Percentiles rank a stretch among this genome's conserved stretches.
Evolutionary conservation across 2,329 filamentous ascomycete species (phyloP).

Genomic region (Waltergamsia citrina): DNA sequence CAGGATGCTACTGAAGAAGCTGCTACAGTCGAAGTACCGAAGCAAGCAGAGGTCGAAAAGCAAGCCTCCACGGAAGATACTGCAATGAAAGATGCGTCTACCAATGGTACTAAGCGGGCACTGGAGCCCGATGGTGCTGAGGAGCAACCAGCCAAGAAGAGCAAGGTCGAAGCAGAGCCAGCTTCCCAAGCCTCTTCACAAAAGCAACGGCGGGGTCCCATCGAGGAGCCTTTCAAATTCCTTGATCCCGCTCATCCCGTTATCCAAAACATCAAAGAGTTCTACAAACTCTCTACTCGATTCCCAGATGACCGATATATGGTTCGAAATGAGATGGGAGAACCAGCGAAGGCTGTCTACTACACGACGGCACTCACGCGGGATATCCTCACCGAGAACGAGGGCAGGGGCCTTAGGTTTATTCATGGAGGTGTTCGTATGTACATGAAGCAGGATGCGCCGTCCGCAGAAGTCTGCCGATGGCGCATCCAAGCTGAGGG

Average conservation of each 20-base stretch:
- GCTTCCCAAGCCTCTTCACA: slow-evolving; percentile 1
- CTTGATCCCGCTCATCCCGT: slow-evolving; percentile 65
- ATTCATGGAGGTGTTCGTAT: slow-evolving; percentile 96
- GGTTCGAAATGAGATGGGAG: slow-evolving; percentile 85
- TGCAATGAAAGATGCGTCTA: slow-evolving; percentile 17
- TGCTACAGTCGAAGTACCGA: slow-evolving; percentile 11
- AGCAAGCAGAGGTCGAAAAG: slow-evolving; percentile 15
- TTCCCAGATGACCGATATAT: slow-evolving; percentile 92
- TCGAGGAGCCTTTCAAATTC: slow-evolving; percentile 94
- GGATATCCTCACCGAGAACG: slow-evolving; percentile 78
- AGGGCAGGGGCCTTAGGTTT: slow-evolving; percentile 86
- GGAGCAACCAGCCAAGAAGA: slow-evolving; percentile 36
- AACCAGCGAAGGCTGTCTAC: slow-evolving; percentile 91
- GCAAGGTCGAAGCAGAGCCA: slow-evolving; percentile 23
- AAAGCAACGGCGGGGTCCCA: slow-evolving; percentile 37
- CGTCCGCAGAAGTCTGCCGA: slow-evolving; percentile 74
- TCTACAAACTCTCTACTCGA: slow-evolving; percentile 74
- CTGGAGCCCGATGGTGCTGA: slow-evolving; percentile 23
- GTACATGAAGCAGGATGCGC: slow-evolving; percentile 96
- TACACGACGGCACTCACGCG: slow-evolving; percentile 82
- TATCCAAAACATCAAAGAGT: slow-evolving; percentile 66
- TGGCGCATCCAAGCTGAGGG: slow-evolving; percentile 97
- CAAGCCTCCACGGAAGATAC: slow-evolving; percentile 15
- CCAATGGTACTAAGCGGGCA: slow-evolving; percentile 23
- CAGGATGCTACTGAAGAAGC: not conserved